These are phyloP conservation scores for Knoxdaviesia capensis DNA, from an alignment of 2,329 filamentous ascomycete genomes.

Conservation along the genomic window DNA sequence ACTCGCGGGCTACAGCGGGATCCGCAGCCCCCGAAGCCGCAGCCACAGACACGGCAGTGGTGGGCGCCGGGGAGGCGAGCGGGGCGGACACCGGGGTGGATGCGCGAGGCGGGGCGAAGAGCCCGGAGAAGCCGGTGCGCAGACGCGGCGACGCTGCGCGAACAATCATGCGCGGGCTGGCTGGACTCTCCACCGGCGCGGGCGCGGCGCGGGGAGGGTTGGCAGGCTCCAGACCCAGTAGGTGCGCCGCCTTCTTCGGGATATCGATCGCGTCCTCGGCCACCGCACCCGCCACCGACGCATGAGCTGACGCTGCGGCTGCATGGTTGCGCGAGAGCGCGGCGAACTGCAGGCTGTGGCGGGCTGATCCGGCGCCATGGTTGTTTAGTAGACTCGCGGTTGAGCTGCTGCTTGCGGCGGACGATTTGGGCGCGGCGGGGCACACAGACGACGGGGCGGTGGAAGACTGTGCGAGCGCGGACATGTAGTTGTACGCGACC, in stretches of 20 bases:
- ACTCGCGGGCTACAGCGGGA: conserved; percentile 15
- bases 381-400: conserved; percentile 1
- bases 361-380: conserved; percentile 3
- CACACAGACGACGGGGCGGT: not conserved
- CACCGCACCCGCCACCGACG: no score
- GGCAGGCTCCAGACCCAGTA: conserved; percentile 23
- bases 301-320: not conserved
- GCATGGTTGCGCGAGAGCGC: conserved; percentile 6
- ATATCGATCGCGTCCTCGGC: conserved; percentile 13
- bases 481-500: conserved; percentile 37
- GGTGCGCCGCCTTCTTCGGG: conserved; percentile 29
- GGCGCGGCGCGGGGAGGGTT: not conserved
- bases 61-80: not conserved
- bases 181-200: no score
- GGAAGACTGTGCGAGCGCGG: conserved; percentile 7
- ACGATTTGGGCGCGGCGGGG: conserved; percentile 5
- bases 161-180: no score
- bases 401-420: conserved; percentile 1
- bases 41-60: not conserved
- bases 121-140: conserved; percentile 7
- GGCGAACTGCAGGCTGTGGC: conserved; percentile 1
- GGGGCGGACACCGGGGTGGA: not conserved
- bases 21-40: conserved; percentile 7
- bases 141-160: not conserved
- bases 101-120: conserved; percentile 6